Base-by-base conservation (phyloP, 2,329 filamentous ascomycete genomes). In the Nemania abortiva region DNA sequence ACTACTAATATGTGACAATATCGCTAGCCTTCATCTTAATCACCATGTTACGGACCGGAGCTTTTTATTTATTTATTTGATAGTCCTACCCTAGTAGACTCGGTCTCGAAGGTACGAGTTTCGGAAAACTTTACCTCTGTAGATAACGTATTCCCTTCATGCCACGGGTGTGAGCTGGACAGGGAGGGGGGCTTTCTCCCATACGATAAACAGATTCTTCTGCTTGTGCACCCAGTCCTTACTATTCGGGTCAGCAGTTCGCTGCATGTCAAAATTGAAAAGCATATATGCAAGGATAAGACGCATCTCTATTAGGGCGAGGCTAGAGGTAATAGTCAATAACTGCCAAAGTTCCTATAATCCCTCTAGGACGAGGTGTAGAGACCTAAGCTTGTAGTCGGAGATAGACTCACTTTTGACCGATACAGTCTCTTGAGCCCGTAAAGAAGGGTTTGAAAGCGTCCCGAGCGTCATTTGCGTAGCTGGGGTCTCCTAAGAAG, bases 191-290 rank as follows among this genome's bases (percentile, higher is more conserved):
- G 54, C 9, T 34, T 58, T 65, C 9, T 58, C 34, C 63, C 55
- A 65, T 10, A 55, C 47, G 4, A 65, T 56, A 18, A 52, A 65
- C 7, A 60, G 49, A 31, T 65, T 60, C 47, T 55, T 55, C 18
- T 65, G 49, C 39, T 29, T 60, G 20, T 53, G 37, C n/a, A 60
- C 31, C 56, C 63, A 65, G 34, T 55, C 57, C 50, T 60, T 65
- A 20, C 31, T 39, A 27, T 49, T 24, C 6, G 24, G 15, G 63
- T 55, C 49, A n/a, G n/a, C 11, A 31, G 56, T 58, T 50, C n/a
- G 54, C 22, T 58, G n/a, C n/a, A 59, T 57, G 15, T 65, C 34
- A 6, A 65, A 59, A n/a, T 24, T 65, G n/a, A 59, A 53, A 24
- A 59, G 24, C 47, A 59, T 47, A 11, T 54, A 18, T 18, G 47